Base-by-base conservation (phyloP, 495 filamentous ascomycete genomes). In the Cudoniella acicularis region DNA sequence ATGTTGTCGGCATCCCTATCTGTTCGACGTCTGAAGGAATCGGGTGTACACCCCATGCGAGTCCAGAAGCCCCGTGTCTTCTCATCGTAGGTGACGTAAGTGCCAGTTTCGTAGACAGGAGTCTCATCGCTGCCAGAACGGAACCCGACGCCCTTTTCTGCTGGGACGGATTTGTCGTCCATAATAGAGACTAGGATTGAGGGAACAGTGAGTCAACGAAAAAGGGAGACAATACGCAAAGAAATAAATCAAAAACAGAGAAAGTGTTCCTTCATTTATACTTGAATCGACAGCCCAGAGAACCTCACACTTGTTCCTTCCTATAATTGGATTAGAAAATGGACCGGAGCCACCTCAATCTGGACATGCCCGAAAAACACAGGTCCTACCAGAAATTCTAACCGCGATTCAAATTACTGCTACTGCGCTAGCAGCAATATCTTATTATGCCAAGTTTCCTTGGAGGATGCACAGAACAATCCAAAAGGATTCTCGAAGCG, bases 1-100 rank as follows among this genome's bases (percentile, higher is more conserved):
- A 46, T 10, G 43, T 54, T 54, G 25, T 49, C 43, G 50, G 42
- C 46, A 0, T 49, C 42, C 21, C n/a, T 18, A 1, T 36, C 21
- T 21, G 25, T 53, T 23, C 62, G 53, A 20, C 25, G 48, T 65
- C 71, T 72, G 71, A 83, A 83, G 3, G 79, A 79, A 13, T 72
- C 72, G 6, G 77, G 22, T 42, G 75, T 82, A 54, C 79, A 62
- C 52, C 80, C 79, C 68, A 77, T 77, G 46, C 79, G 79, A 0
- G 79, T 82, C 57, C 60, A 64, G 64, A 76, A 80, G 56, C 73
- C 72, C 23, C 21, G 3, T 23, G 49, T 27, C 20, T 49, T 49
- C 43, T 60, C 57, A 3, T 49, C 26, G 17, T 16, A 24, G 47
- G 18, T 21, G 17, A 16, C 24, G n/a, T 46, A 22, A 20, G 52